Evolutionary conservation across 305 asterid species (phyloP), one percentile per base, ranked within the genome.

Genomic region (Fraxinus floribunda): DNA sequence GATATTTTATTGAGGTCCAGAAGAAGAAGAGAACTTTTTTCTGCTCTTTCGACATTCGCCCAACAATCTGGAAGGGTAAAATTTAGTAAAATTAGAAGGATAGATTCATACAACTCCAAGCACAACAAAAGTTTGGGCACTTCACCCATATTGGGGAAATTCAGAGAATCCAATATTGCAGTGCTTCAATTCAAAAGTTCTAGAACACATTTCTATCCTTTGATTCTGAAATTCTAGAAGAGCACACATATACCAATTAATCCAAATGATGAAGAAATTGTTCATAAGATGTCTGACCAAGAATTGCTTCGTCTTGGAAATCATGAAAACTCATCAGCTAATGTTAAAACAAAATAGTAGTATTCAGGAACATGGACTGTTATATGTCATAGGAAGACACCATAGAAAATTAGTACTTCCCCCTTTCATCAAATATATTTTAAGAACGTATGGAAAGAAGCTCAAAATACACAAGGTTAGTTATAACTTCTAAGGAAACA

Each of bases 1-100:
- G 83, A 85, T 90, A 89, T 83, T 91, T 97, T 77, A 94, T 87
- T 7, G 98, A 97, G 36, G 99, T 97, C 98, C 99, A 97, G 82
- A 97, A 97, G 91, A 89, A 93, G 76, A 97, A 94, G 78, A 94
- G 93, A 81, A 88, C 82, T 84, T 86, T 93, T 83, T 84, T 92
- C 90, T 93, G 95, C 88, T 94, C 95, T 20, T 83, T 80, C 5
- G 97, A 83, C 99, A 97, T 94, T 38, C 60, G 26, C 79, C 66
- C 95, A 8, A 94, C 95, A 64, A 85, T 83, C 98, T 94, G 90
- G 30, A 85, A 44, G 73, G 55, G 22, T 16, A 46, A 66, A 78
- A 76, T 71, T 52, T 32, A 34, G 60, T 32, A 68, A 80, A 30
- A 41, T 62, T 70, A 30, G 11, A 70, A 70, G 38, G 41, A 29